These are phyloP conservation scores for Knoxdaviesia proteae DNA, from an alignment of 2,329 filamentous ascomycete species.

Conservation along the genomic window DNA sequence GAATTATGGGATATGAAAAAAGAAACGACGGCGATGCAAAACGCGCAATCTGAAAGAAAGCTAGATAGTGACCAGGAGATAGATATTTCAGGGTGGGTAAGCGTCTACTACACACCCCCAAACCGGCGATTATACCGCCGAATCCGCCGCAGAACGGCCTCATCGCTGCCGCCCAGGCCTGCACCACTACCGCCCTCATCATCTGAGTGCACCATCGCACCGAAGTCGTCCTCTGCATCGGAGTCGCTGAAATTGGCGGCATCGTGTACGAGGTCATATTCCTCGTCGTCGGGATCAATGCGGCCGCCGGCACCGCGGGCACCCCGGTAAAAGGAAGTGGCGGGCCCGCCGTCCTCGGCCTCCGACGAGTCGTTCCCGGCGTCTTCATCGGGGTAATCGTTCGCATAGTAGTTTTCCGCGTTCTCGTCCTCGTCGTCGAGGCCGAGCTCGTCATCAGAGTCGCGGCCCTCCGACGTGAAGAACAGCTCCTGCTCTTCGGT, in stretches of 20 bases:
- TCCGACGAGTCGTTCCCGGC: conserved; percentile 13
- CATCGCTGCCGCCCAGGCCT: conserved; percentile 4
- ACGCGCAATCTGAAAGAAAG: neutral
- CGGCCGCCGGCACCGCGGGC: too few species aligned
- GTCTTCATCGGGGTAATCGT: conserved; percentile 66
- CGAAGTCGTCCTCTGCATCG: conserved; percentile 21
- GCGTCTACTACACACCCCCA: too few species aligned
- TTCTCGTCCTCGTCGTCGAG: conserved; percentile 47
- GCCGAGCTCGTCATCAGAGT: conserved; percentile 35
- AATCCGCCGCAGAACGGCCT: conserved; percentile 10
- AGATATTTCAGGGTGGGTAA: too few species aligned
- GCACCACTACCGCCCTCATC: neutral
- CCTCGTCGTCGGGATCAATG: too few species aligned
- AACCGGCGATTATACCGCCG: conserved; percentile 4
- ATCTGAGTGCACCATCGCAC: conserved; percentile 20
- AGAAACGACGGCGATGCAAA: neutral
- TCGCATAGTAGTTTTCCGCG: conserved; percentile 58
- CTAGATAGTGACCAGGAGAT: neutral
- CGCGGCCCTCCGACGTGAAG: conserved; percentile 36
- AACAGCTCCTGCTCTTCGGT: conserved; percentile 37
- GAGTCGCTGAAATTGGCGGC: conserved; percentile 19
- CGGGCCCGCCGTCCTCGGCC: too few species aligned
- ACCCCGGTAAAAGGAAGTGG: too few species aligned
- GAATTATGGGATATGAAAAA: neutral
- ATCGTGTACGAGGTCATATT: too few species aligned